Evolutionary conservation across 106 monocot genomes (phyloP).

Genomic region (Acorus gramineus): DNA sequence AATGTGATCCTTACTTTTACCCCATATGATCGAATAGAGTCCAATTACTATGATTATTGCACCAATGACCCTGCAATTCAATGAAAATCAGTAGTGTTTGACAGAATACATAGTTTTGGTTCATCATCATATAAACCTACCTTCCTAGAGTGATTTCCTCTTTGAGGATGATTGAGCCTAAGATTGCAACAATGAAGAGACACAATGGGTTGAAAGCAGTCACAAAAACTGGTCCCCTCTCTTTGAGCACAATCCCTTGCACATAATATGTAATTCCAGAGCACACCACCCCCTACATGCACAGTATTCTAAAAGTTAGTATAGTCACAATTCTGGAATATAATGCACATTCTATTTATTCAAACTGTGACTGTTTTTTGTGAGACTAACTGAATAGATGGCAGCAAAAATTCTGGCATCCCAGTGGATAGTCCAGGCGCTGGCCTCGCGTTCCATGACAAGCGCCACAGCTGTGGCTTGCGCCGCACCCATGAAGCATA

Average conservation of each 20-base stretch:
- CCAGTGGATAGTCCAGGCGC: constrained; percentile 2
- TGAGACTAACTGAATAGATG: constrained; percentile 1
- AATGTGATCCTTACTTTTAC: constrained; percentile 4
- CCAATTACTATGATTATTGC: constrained; percentile 8
- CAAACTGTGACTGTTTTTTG: background rate
- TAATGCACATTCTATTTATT: background rate
- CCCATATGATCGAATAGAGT: constrained; percentile 9
- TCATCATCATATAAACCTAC: background rate
- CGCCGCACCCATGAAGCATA: constrained; percentile 9
- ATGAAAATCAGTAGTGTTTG: background rate
- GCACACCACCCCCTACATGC: constrained; percentile 13
- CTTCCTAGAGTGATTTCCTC: constrained; percentile 13
- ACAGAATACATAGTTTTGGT: background rate
- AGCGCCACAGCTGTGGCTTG: background rate
- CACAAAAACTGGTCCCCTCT: constrained; percentile 16
- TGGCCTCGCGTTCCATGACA: background rate
- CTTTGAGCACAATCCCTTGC: constrained; percentile 9
- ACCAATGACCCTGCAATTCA: constrained; percentile 3
- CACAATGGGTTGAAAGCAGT: constrained; percentile 15
- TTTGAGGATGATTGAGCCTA: constrained; percentile 2
- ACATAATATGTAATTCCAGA: constrained; percentile 14
- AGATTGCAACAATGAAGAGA: constrained; percentile 8
- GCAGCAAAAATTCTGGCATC: background rate
- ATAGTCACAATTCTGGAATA: background rate
- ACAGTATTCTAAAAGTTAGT: background rate